Evolutionary conservation across 805 yeast species (phyloP).

Genomic region (Lachancea sp.): DNA sequence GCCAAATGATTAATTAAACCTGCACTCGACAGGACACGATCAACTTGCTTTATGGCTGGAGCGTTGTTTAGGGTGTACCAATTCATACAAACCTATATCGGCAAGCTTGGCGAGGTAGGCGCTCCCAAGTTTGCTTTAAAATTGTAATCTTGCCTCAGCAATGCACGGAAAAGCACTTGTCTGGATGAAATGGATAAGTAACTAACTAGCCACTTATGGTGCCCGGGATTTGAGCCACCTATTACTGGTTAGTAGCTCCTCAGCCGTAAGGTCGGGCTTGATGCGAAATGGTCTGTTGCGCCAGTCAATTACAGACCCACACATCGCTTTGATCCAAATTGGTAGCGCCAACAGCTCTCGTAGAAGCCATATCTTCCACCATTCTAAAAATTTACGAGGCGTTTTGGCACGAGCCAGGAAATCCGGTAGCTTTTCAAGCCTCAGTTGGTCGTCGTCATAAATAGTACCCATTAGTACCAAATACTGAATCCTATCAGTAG

Average conservation of each 20-base stretch:
- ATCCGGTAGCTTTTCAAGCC: conserved; percentile 18
- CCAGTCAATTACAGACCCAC: conserved; percentile 73
- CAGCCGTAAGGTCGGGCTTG: conserved; percentile 70
- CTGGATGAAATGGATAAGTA: too few relatives aligned
- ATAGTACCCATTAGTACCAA: conserved; percentile 35
- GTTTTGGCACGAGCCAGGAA: conserved; percentile 25
- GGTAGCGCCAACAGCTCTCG: conserved; percentile 77
- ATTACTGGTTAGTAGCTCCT: conserved; percentile 37
- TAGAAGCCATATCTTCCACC: conserved; percentile 50
- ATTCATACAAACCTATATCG: background rate
- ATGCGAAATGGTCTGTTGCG: conserved; percentile 71
- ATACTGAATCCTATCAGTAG: conserved; percentile 57
- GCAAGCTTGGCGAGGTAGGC: background rate
- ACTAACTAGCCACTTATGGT: too few relatives aligned
- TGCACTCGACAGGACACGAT: too few relatives aligned
- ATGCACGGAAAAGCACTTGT: too few relatives aligned
- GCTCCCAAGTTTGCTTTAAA: too few relatives aligned
- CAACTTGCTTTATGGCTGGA: too few relatives aligned
- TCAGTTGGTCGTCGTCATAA: conserved; percentile 20
- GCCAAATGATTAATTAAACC: too few relatives aligned
- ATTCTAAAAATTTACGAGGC: conserved; percentile 17
- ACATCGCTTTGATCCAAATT: conserved; percentile 75
- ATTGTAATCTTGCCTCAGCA: too few relatives aligned
- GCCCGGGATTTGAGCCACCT: too few relatives aligned
- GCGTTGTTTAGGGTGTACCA: background rate